These are phyloP conservation scores for Actinomucor elegans DNA, from an alignment of 371 early-diverging fungal genomes.

Conservation along the genomic window DNA sequence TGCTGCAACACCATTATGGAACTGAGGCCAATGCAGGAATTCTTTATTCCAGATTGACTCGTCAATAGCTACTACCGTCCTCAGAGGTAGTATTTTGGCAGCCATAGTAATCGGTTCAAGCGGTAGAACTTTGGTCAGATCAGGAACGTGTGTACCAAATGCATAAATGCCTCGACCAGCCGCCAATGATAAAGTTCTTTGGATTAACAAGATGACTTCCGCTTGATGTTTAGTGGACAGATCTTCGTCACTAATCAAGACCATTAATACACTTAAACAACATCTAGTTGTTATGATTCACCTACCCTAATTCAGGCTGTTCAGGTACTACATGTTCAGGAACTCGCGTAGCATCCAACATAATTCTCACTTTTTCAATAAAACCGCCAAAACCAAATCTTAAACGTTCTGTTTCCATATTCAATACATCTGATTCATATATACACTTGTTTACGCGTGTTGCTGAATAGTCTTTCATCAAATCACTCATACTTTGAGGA, in stretches of 20 bases:
- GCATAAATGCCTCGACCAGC: constrained; percentile 69
- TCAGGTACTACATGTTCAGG: constrained; percentile 42
- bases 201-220: constrained; percentile 48
- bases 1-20: constrained; percentile 86
- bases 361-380: constrained; percentile 58
- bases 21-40: constrained; percentile 74
- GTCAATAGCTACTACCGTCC: constrained; percentile 54
- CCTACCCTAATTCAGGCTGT: constrained; percentile 35
- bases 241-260: constrained; percentile 43
- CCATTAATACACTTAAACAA: background rate
- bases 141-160: constrained; percentile 60
- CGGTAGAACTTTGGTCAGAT: constrained; percentile 53
- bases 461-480: constrained; percentile 3
- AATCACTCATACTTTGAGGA: constrained; percentile 1
- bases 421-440: constrained; percentile 25
- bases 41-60: constrained; percentile 44
- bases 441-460: constrained; percentile 1
- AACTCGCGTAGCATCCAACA: constrained; percentile 51
- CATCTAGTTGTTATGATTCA: background rate
- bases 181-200: constrained; percentile 68
- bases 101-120: constrained; percentile 57
- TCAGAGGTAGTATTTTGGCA: constrained; percentile 65
- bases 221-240: constrained; percentile 50
- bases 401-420: constrained; percentile 34
- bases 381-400: constrained; percentile 69